Evolutionary conservation across 2,329 filamentous ascomycete genomes (phyloP).

Genomic region (Colletotrichum orbiculare): DNA sequence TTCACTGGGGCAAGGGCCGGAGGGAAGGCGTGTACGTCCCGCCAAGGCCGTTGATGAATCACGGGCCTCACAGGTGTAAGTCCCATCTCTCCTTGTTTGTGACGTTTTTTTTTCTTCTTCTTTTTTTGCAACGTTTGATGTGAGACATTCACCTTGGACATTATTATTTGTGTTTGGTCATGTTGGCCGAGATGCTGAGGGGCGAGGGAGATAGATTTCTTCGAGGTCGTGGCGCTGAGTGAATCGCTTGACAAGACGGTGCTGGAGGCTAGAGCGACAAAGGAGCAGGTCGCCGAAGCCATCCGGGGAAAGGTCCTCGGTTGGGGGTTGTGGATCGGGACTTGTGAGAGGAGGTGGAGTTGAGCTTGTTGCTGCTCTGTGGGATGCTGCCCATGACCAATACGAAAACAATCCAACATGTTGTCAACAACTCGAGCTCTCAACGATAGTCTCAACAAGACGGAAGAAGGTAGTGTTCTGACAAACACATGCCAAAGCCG

Average conservation of each 20-base stretch:
- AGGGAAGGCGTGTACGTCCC: conserved; percentile 55
- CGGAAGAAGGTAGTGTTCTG: too few relatives aligned
- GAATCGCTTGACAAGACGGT: conserved; percentile 52
- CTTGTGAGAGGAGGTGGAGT: conserved; percentile 54
- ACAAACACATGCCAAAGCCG: too few relatives aligned
- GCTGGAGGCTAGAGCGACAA: conserved; percentile 51
- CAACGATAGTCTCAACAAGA: too few relatives aligned
- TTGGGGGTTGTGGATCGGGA: conserved; percentile 61
- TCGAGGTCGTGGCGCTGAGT: conserved; percentile 58
- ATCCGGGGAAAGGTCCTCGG: conserved; percentile 60
- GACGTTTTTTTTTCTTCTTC: too few relatives aligned
- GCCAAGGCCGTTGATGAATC: conserved; percentile 59
- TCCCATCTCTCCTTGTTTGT: background rate
- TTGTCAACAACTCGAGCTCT: too few relatives aligned
- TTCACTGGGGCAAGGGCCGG: conserved; percentile 57
- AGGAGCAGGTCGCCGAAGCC: conserved; percentile 54
- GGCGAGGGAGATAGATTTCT: conserved; percentile 53
- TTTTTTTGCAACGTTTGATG: too few relatives aligned
- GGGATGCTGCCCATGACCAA: background rate
- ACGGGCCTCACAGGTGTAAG: conserved; percentile 62
- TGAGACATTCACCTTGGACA: too few relatives aligned
- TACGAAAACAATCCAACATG: too few relatives aligned
- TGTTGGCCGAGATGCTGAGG: background rate
- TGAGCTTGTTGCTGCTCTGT: background rate
- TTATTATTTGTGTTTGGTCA: too few relatives aligned